phyloP scores from a whole-genome alignment of 352 stramenopile genomes.

The Phytophthora kernoviae region DNA sequence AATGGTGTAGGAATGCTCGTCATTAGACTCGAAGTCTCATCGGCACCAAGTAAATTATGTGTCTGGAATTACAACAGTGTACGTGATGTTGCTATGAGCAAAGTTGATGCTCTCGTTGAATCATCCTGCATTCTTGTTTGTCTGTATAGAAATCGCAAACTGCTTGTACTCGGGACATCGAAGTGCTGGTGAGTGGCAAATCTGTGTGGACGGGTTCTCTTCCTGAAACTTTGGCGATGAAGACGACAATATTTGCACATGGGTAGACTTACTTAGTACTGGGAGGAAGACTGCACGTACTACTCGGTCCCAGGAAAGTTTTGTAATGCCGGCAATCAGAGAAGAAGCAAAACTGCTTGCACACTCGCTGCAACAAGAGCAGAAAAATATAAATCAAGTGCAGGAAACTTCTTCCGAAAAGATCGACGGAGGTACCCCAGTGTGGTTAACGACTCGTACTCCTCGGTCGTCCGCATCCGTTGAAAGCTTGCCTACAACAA shows the following conservation, averaged over 20 bases:
- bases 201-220: conserved; percentile 81
- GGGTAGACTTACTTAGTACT: conserved; percentile 55
- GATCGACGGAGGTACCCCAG: conserved; percentile 10
- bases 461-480: conserved; percentile 4
- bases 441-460: conserved; percentile 18
- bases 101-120: not conserved
- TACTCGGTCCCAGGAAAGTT: conserved; percentile 10
- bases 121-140: conserved; percentile 1
- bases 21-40: conserved; percentile 53
- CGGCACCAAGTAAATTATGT: conserved; percentile 63
- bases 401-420: conserved; percentile 7
- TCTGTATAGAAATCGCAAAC: conserved; percentile 37
- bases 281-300: conserved; percentile 45
- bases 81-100: conserved; percentile 10
- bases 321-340: conserved; percentile 1
- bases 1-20: conserved; percentile 47
- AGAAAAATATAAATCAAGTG: conserved; percentile 2
- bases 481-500: conserved; percentile 9
- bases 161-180: conserved; percentile 66
- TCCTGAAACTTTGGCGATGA: conserved; percentile 65
- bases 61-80: conserved; percentile 88
- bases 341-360: conserved; percentile 2
- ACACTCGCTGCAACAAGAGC: conserved; percentile 1
- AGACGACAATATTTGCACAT: conserved; percentile 70
- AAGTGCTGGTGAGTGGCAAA: conserved; percentile 64